phyloP scores from a whole-genome alignment of 1,139 yeast genomes.

The Suhomyces atakaporum region DNA sequence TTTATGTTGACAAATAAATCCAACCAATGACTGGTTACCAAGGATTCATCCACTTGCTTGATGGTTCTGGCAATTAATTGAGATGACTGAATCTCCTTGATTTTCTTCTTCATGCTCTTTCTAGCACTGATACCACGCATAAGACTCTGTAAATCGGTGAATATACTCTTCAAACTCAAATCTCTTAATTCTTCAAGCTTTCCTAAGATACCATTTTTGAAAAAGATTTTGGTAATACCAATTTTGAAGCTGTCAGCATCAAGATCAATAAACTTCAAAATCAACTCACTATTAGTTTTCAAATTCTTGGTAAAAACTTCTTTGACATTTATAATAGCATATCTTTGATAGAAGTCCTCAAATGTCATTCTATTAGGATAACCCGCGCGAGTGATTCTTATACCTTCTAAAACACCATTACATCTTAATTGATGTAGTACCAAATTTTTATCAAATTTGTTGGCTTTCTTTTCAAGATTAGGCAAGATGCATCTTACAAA shows the following conservation, averaged over 20 bases:
- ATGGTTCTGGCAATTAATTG: constrained; percentile 68
- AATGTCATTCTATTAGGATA: constrained; percentile 91
- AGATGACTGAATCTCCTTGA: constrained; percentile 70
- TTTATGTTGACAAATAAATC: constrained; percentile 67
- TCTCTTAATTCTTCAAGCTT: constrained; percentile 81
- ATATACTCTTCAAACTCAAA: constrained; percentile 53
- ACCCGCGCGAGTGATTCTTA: constrained; percentile 94
- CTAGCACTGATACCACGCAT: constrained; percentile 68
- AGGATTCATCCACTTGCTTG: constrained; percentile 51
- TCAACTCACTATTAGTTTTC: constrained; percentile 67
- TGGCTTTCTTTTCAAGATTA: constrained; percentile 72
- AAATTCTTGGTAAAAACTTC: constrained; percentile 50
- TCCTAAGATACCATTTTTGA: constrained; percentile 93
- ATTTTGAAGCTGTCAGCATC: constrained; percentile 71
- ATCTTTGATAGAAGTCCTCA: constrained; percentile 74
- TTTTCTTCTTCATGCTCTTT: constrained; percentile 45
- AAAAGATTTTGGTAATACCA: constrained; percentile 84
- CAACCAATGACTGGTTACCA: constrained; percentile 74
- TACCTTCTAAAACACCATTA: constrained; percentile 98
- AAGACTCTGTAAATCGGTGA: constrained; percentile 66
- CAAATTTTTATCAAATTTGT: constrained; percentile 68
- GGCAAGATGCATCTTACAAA: constrained; percentile 96
- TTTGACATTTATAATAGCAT: constrained; percentile 59
- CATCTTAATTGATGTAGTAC: constrained; percentile 91
- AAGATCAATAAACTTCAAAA: constrained; percentile 61